Evolutionary conservation across 2,329 filamentous ascomycete species (phyloP), one percentile per base, ranked within the genome.

Genomic region (Xylariaceae sp.): DNA sequence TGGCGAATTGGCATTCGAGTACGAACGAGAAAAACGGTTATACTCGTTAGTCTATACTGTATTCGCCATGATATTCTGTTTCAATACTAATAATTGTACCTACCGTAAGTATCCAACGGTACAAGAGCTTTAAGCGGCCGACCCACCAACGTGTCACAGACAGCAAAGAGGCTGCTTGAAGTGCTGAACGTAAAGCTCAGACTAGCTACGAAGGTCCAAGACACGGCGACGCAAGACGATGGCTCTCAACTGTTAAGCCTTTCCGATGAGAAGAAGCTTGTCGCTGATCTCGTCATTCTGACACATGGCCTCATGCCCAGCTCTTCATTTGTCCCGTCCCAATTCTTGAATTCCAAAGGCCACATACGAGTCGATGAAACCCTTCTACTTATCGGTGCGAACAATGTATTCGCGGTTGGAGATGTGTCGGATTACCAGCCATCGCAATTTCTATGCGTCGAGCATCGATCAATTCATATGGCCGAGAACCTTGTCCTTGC

Each of bases 1-100:
- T 39, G 66, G 67, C 19, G 68, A 71, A 50, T 43, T 70, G 40
- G 67, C 48, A 2, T 62, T 50, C 42, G 60, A 62, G 33, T 65
- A 59, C 53, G 59, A 62, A 51, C 9, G 51, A 41, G 3, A 68
- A 58, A 47, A 47, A 60, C n/a, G 48, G 60, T 61, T 45, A 58
- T 56, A 31, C 45, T 54, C 9, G 48, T 54, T 44, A 40, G 47
- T 42, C 3, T 2, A 63, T 45, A n/a, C n/a, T n/a, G n/a, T n/a
- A n/a, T n/a, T n/a, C n/a, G n/a, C n/a, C n/a, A n/a, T n/a, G n/a
- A n/a, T n/a, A n/a, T n/a, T n/a, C n/a, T n/a, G n/a, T n/a, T n/a
- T n/a, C n/a, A n/a, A n/a, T n/a, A 59, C 61, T 56, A 31, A 46
- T 45, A 42, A 12, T n/a, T n/a, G n/a, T n/a, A n/a, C 33, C 10